These are phyloP conservation scores for Narthecium ossifragum DNA, from an alignment of 106 monocot species.

Conservation along the genomic window DNA sequence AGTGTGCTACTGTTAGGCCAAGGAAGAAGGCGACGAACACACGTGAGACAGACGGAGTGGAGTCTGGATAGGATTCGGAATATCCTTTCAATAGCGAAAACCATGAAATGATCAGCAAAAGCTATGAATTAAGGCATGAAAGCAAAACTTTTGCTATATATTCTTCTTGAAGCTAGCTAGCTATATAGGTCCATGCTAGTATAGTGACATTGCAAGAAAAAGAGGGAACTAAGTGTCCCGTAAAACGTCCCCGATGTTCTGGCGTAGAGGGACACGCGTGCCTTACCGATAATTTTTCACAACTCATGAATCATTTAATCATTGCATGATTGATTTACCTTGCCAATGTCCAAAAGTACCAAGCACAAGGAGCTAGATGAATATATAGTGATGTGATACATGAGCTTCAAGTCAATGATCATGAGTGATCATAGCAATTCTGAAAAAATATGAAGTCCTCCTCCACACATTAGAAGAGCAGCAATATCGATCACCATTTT, in stretches of 20 bases:
- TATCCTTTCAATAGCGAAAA: conserved; percentile 9
- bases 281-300: neutral
- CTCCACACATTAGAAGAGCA: too few relatives aligned
- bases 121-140: neutral
- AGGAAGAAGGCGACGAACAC: neutral
- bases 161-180: neutral
- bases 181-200: neutral
- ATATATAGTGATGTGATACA: neutral
- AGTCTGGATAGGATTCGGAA: neutral
- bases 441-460: too few relatives aligned
- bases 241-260: conserved; percentile 2
- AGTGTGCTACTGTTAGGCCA: neutral
- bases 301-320: neutral
- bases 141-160: neutral
- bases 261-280: conserved; percentile 5
- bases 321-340: neutral
- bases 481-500: too few relatives aligned
- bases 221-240: conserved; percentile 4
- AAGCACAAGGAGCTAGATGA: neutral
- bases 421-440: neutral
- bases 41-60: neutral
- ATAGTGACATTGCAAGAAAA: conserved; percentile 1
- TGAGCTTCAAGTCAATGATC: neutral
- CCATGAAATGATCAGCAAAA: neutral
- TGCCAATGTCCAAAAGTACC: neutral